These are phyloP conservation scores for Skeletonema costatum DNA, from an alignment of 108 stramenopile genomes.

Conservation along the genomic window DNA sequence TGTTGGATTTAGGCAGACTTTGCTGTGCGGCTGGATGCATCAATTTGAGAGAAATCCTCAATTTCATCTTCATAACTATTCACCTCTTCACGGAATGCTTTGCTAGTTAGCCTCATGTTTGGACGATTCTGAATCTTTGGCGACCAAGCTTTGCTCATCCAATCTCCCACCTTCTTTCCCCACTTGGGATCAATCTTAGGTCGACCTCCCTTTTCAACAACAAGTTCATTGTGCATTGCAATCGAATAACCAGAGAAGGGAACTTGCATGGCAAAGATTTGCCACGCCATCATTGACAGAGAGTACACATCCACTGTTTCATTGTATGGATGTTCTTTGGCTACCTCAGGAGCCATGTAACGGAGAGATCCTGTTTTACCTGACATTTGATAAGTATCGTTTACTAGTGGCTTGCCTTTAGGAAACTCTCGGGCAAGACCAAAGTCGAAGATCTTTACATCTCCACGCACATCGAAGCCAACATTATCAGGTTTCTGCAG, in stretches of 20 bases:
- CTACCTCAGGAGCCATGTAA: constrained; percentile 86
- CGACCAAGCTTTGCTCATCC: constrained; percentile 39
- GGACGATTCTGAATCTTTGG: constrained; percentile 62
- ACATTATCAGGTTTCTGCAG: constrained; percentile 47
- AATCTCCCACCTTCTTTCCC: constrained; percentile 32
- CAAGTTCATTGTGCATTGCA: constrained; percentile 59
- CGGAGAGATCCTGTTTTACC: constrained; percentile 59
- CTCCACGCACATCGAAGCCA: constrained; percentile 50
- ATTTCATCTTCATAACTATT: constrained; percentile 57
- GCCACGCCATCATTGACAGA: constrained; percentile 83
- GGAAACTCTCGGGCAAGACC: constrained; percentile 64
- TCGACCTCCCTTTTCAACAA: constrained; percentile 58
- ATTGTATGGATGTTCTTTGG: constrained; percentile 79
- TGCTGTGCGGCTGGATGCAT: constrained; percentile 38
- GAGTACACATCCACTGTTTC: constrained; percentile 87
- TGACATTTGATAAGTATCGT: constrained; percentile 50
- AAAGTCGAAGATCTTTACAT: constrained; percentile 70
- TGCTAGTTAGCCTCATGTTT: constrained; percentile 60
- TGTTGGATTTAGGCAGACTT: constrained; percentile 7
- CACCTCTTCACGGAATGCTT: constrained; percentile 67
- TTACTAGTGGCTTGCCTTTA: constrained; percentile 1
- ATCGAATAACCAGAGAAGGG: constrained; percentile 69
- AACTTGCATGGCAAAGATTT: constrained; percentile 70
- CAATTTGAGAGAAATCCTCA: constrained; percentile 32
- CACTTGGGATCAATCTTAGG: constrained; percentile 67